Evolutionary conservation across 2,329 filamentous ascomycete genomes (phyloP), one percentile per base, ranked within the genome.

Genomic region (Cladosporium halotolerans): DNA sequence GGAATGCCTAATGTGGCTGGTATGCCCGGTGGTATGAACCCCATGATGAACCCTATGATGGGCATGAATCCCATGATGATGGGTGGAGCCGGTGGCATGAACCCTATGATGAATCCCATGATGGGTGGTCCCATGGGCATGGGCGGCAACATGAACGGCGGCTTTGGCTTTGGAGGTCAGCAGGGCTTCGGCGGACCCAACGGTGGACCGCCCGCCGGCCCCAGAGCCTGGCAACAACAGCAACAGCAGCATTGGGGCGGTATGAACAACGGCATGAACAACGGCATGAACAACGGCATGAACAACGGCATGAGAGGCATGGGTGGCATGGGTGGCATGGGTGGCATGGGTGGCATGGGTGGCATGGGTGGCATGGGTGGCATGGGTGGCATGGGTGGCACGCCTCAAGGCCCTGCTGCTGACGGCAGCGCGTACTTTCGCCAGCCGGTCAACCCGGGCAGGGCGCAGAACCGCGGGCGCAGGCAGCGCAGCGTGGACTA

Each of bases 401-500:
- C 47, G 10, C 47, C 47, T 32, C 47, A 43, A 19, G 47, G 47
- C 5, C 47, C 47, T 23, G 47, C 47, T 14, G 47, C 39, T 28
- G 89, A 95, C 53, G 90, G 95, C 54, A 89, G 90, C 56, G 88
- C 93, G 6, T 99, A 99, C 72, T 95, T 97, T 69, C 82, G 93
- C 54, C 92, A 96, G 70, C 93, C 93, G 0, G 88, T 97, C 57
- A 99, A 99, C 67, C 92, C 91, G 2, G 88, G 96, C 67, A 83
- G 93, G 47, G 82, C 87, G 63, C 85, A 89, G 63, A 82, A 86
- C 59, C 79, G 89, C 62, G 47, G 47, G 18, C 47, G 47, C 39
- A 31, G 47, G 13, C 83, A 88, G 52, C 81, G 93, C 52, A 91
- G 91, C 9, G 93, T 89, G 68, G 93, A 99, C 72, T 97, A 93